Evolutionary conservation across 768 basidiomycete species (phyloP).

Genomic region (Ephemerocybe angulata): DNA sequence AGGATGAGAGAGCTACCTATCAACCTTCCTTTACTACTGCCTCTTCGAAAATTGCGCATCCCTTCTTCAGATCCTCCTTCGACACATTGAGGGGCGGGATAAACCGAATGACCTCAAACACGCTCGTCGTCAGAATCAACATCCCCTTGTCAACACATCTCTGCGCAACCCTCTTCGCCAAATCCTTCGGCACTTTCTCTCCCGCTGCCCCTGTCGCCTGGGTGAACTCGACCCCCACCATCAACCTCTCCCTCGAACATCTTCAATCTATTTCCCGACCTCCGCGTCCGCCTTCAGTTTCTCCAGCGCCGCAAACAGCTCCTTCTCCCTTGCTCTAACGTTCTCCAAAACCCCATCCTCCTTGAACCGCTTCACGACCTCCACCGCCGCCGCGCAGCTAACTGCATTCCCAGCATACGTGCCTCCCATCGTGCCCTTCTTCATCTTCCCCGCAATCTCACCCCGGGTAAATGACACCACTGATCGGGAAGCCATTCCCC

Average conservation of each 20-base stretch:
- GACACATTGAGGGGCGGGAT: constrained; percentile 88
- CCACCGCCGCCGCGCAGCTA: constrained; percentile 85
- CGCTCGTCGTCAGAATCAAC: constrained; percentile 83
- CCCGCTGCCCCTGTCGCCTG: not conserved
- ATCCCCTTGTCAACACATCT: constrained; percentile 85
- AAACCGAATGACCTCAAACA: constrained; percentile 87
- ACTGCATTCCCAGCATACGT: constrained; percentile 94
- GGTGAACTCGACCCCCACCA: constrained; percentile 84
- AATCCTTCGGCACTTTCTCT: constrained; percentile 33
- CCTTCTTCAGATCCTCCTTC: constrained; percentile 68
- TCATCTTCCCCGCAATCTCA: constrained; percentile 75
- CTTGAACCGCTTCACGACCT: constrained; percentile 75
- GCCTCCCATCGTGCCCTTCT: constrained; percentile 82
- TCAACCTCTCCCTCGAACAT: constrained; percentile 89
- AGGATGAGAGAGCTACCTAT: too few relatives aligned
- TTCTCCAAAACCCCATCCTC: constrained; percentile 42
- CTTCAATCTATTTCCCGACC: constrained; percentile 61
- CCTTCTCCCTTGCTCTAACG: not conserved
- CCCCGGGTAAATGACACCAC: constrained; percentile 77
- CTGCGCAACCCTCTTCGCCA: constrained; percentile 69
- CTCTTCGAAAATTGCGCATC: constrained; percentile 60
- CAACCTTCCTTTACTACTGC: constrained; percentile 56
- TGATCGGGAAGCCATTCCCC: constrained; percentile 92
- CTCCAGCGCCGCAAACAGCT: not conserved
- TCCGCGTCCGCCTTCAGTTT: constrained; percentile 34